Evolutionary conservation across 225 moss, liverwort and hornwort species (phyloP).

Genomic region (Thuidium tamariscinum): DNA sequence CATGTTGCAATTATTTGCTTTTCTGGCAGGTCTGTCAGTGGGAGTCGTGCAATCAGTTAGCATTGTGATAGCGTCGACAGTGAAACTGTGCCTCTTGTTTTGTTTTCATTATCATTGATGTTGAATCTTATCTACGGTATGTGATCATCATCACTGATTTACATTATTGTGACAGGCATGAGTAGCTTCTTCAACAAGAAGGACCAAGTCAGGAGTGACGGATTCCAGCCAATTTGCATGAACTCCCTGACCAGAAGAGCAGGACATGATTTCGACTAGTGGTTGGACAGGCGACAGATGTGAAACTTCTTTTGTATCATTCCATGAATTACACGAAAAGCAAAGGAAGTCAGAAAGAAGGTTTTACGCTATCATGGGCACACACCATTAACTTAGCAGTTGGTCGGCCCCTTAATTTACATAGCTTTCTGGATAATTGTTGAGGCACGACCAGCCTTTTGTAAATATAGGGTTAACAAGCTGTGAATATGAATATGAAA

Average conservation of each 20-base stretch:
- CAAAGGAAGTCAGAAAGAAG: background rate
- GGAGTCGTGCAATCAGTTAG: background rate
- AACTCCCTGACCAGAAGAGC: background rate
- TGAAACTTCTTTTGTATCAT: background rate
- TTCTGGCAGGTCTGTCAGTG: background rate
- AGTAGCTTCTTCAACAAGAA: background rate
- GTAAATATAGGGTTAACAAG: background rate
- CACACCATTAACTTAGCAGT: background rate
- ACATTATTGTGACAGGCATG: background rate
- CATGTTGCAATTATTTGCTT: background rate
- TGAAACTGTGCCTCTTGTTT: background rate
- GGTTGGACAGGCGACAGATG: background rate
- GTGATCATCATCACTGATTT: background rate
- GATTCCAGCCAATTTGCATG: background rate
- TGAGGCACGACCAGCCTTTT: background rate
- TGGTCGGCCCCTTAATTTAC: background rate
- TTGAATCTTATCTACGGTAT: background rate
- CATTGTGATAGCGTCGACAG: background rate
- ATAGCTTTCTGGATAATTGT: background rate
- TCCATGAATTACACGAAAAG: background rate
- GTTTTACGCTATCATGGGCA: background rate
- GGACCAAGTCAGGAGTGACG: background rate
- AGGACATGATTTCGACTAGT: background rate
- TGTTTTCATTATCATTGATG: background rate
- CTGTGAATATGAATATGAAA: background rate